These are phyloP conservation scores for Pythium vanterpoolii DNA, from an alignment of 352 stramenopile genomes.

Conservation along the genomic window DNA sequence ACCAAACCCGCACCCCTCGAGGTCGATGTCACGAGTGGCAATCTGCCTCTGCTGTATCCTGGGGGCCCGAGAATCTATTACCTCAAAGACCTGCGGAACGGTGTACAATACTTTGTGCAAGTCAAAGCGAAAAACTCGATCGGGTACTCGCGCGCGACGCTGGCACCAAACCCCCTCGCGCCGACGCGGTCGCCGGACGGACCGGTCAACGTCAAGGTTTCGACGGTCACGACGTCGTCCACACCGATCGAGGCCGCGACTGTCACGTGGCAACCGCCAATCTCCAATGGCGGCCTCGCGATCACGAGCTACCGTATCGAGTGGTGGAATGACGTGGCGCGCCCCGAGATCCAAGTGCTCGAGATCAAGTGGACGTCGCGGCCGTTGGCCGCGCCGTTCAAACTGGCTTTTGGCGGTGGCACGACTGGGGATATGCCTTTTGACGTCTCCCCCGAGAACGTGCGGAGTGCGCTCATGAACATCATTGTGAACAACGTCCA, in stretches of 20 bases:
- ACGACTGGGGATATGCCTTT: constrained; percentile 65
- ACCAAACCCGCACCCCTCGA: constrained; percentile 43
- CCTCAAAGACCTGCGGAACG: constrained; percentile 61
- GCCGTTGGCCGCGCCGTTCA: constrained; percentile 53
- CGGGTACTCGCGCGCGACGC: constrained; percentile 58
- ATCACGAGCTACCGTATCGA: constrained; percentile 83
- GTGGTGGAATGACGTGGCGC: constrained; percentile 59
- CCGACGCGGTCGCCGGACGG: constrained; percentile 46
- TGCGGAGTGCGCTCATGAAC: constrained; percentile 88
- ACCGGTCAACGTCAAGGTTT: constrained; percentile 57
- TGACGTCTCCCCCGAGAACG: constrained; percentile 72
- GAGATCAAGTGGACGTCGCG: constrained; percentile 75
- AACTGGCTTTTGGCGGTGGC: constrained; percentile 75
- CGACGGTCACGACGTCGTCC: constrained; percentile 37
- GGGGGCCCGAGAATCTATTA: constrained; percentile 68
- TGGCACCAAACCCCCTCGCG: constrained; percentile 52
- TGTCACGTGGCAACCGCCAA: constrained; percentile 69
- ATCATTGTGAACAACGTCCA: constrained; percentile 37
- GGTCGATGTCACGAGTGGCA: constrained; percentile 20
- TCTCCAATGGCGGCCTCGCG: constrained; percentile 48
- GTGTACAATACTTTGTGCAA: constrained; percentile 83
- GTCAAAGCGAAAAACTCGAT: constrained; percentile 74
- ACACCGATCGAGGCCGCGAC: constrained; percentile 54
- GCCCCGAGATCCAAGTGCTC: constrained; percentile 80
- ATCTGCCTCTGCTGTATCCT: constrained; percentile 53